A percentile compares a stretch with the other conserved stretches of the same genome.
Conservation (phyloP, 768 basidiomycete species). For the Lactarius sp. region DNA sequence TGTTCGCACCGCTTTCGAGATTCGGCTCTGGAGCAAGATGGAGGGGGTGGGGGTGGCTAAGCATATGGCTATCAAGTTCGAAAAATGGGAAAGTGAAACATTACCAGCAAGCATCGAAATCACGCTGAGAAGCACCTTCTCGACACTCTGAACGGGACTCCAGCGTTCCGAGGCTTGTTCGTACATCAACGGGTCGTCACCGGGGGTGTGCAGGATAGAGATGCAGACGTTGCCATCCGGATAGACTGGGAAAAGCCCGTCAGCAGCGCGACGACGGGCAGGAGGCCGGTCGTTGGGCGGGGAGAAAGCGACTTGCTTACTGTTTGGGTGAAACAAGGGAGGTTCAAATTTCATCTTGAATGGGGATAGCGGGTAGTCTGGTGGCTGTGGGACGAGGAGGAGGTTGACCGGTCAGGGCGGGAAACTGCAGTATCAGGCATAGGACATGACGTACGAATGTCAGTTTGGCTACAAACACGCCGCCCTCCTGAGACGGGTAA, state of each 20-base stretch:
- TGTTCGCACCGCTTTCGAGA: conserved; percentile 94
- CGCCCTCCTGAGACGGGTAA: conserved; percentile 66
- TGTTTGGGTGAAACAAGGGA: conserved; percentile 95
- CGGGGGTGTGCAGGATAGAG: conserved; percentile 93
- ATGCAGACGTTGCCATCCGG: conserved; percentile 97
- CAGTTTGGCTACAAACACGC: conserved; percentile 87
- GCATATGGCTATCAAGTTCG: no score
- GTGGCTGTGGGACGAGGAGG: conserved; percentile 46
- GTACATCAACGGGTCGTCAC: conserved; percentile 88
- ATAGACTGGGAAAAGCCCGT: conserved; percentile 59
- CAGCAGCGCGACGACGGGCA: background rate
- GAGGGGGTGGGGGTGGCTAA: background rate
- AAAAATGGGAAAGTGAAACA: conserved; percentile 26
- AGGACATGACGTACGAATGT: conserved; percentile 66
- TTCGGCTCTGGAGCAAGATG: conserved; percentile 68
- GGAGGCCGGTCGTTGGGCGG: no score
- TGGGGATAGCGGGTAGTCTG: conserved; percentile 94
- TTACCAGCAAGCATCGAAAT: conserved; percentile 94
- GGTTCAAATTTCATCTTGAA: conserved; percentile 99
- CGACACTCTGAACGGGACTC: conserved; percentile 98
- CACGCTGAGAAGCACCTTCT: conserved; percentile 94
- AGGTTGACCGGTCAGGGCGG: background rate
- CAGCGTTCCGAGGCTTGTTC: conserved; percentile 94
- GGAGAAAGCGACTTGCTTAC: conserved; percentile 44
- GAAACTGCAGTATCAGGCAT: background rate